phyloP scores from a whole-genome alignment of 257 asterid genomes.

The Cordia subcordata region DNA sequence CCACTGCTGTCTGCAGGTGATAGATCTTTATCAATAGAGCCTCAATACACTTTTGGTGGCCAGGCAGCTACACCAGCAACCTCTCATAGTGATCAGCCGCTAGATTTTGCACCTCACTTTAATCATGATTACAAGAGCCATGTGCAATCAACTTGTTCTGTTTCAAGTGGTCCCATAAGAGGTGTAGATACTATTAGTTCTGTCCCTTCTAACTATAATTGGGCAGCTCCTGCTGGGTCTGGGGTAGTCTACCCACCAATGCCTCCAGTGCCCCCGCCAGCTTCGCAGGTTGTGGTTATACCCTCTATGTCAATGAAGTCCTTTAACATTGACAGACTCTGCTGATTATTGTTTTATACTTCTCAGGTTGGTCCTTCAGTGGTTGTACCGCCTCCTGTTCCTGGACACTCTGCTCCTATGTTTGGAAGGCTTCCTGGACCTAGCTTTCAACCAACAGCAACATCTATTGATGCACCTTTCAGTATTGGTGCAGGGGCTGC shows the following conservation, averaged over 20 bases:
- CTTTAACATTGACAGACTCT: constrained; percentile 1
- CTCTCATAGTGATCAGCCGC: constrained; percentile 60
- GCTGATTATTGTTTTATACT: constrained; percentile 17
- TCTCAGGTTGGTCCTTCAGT: constrained; percentile 63
- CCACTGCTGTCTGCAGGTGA: constrained; percentile 34
- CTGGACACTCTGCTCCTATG: constrained; percentile 56
- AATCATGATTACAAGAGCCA: constrained; percentile 44
- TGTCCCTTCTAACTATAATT: constrained; percentile 53
- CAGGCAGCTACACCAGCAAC: constrained; percentile 36
- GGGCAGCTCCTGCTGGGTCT: constrained; percentile 57
- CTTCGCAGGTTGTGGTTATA: constrained; percentile 54
- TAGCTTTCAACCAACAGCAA: constrained; percentile 55
- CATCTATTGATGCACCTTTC: constrained; percentile 53
- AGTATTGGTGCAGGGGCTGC: constrained; percentile 59
- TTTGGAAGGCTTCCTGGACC: constrained; percentile 61
- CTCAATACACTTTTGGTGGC: constrained; percentile 33
- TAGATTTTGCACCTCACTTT: constrained; percentile 59
- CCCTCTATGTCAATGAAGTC: constrained; percentile 11
- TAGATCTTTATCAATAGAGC: constrained; percentile 43
- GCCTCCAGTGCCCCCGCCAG: constrained; percentile 48
- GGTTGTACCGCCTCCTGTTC: constrained; percentile 49
- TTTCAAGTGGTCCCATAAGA: constrained; percentile 45
- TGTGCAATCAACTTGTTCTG: constrained; percentile 35
- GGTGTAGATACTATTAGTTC: constrained; percentile 49
- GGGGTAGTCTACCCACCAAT: constrained; percentile 51